These are phyloP conservation scores for Exophiala sideris DNA, from an alignment of 2,329 filamentous ascomycete genomes.

Conservation along the genomic window DNA sequence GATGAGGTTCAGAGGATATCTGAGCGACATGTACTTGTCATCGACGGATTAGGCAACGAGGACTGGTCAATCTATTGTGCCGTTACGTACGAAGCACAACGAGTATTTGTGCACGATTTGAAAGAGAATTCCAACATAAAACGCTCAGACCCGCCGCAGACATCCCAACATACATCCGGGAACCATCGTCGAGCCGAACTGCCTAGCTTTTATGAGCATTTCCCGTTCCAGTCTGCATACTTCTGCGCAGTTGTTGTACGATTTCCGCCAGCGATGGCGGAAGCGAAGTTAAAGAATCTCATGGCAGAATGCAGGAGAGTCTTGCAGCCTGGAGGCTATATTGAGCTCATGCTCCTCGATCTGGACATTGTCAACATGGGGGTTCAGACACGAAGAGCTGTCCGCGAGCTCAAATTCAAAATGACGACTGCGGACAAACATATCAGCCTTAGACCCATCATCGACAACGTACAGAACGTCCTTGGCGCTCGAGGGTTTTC, in stretches of 20 bases:
- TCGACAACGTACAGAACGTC: conserved; percentile 47
- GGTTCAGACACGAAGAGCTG: conserved; percentile 42
- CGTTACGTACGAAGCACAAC: conserved; percentile 41
- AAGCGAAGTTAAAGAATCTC: conserved; percentile 41
- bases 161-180: conserved; percentile 35
- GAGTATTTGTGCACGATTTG: conserved; percentile 45
- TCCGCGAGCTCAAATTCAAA: conserved; percentile 45
- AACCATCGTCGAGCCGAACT: conserved; percentile 35
- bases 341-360: conserved; percentile 49
- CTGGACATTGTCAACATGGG: conserved; percentile 53
- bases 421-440: conserved; percentile 41
- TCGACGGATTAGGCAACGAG: conserved; percentile 51
- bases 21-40: conserved; percentile 45
- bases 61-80: conserved; percentile 54
- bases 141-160: conserved; percentile 29
- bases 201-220: conserved; percentile 37
- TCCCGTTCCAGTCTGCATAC: conserved; percentile 47
- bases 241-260: conserved; percentile 47
- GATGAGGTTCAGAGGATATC: conserved; percentile 41
- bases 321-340: conserved; percentile 47
- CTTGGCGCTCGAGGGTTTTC: conserved; percentile 46
- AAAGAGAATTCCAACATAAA: conserved; percentile 33
- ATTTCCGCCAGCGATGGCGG: conserved; percentile 46
- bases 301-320: conserved; percentile 50
- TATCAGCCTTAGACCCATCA: conserved; percentile 46